Base-by-base conservation (phyloP, 306 rosid genomes). In the Glycine tomentella region DNA sequence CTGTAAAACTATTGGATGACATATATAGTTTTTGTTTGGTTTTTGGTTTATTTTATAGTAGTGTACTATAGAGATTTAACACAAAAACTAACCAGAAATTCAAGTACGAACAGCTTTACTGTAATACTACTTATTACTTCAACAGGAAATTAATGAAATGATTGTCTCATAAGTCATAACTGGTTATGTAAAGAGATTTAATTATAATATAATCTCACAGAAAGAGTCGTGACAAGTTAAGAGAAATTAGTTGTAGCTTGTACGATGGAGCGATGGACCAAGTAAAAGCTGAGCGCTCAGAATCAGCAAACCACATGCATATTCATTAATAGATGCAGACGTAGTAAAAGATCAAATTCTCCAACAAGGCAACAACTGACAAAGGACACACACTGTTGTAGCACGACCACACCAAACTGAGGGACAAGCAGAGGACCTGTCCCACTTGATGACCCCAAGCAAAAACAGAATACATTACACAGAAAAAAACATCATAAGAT, bases 111-210 rank as follows among this genome's bases (percentile, higher is more conserved):
- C 31, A 36, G 7, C 20, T 65, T n/a, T 65, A 7, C 48, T 6
- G 44, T 5, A 38, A 38, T 38, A 17, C 2, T 13, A 12, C 5
- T 61, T 25, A 31, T 36, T 36, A 13, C 20, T 65, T 65, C 11
- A 65, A 11, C 31, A 65, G 17, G 3, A 66, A n/a, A 15, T 8
- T 0, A 44, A 4, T 34, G 45, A 74, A 74, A 58, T 58, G 33
- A 75, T 42, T 45, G 70, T 45, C 70, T 8, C 56, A 31, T 59
- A 75, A 20, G 58, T 8, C 56, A 31, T 75, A 75, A 20, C 69
- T 20, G 9, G 70, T 75, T 14, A 12, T 4, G 31, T 13, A 46
- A 45, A 59, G 59, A 16, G 48, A 25, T 12, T 45, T 20, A 74
- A 46, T 61, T 25, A 75, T 75, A 45, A 25, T 14, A 20, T 61